A percentile compares a stretch with the other conserved stretches of the same genome.
Conservation (phyloP, 306 rosid species). For the Inga laurina region DNA sequence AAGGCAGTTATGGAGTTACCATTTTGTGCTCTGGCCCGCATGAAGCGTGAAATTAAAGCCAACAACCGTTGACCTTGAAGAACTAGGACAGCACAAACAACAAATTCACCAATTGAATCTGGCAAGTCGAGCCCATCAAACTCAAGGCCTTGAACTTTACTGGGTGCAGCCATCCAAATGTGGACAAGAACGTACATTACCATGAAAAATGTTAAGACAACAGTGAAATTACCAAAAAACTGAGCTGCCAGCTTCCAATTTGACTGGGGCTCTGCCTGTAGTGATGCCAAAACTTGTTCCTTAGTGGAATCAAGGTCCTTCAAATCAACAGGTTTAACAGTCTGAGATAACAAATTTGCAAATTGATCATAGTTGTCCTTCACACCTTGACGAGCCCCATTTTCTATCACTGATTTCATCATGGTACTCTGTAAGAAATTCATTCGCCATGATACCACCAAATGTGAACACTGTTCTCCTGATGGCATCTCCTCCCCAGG, state of each 20-base stretch:
- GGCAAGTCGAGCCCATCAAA: conserved; percentile 97
- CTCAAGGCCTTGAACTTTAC: conserved; percentile 85
- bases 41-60: conserved; percentile 83
- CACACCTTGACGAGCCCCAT: conserved; percentile 85
- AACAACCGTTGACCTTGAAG: conserved; percentile 86
- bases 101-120: conserved; percentile 88
- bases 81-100: conserved; percentile 77
- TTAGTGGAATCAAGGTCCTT: conserved; percentile 71
- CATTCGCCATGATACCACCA: conserved; percentile 90
- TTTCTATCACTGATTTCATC: conserved; percentile 97
- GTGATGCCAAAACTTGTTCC: conserved; percentile 86
- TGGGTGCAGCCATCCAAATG: conserved; percentile 74
- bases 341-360: conserved; percentile 69
- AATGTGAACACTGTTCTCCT: conserved; percentile 73
- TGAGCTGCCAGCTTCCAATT: conserved; percentile 88
- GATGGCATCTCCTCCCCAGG: conserved; percentile 87
- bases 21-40: conserved; percentile 83
- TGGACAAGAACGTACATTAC: conserved; percentile 81
- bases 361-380: conserved; percentile 87
- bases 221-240: conserved; percentile 83
- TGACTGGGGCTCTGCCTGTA: conserved; percentile 80
- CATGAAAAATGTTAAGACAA: conserved; percentile 62
- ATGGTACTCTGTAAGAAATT: conserved; percentile 91
- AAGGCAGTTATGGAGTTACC: conserved; percentile 52
- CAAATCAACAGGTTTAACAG: conserved; percentile 67